Percentiles rank a stretch among this genome's conserved stretches.
phyloP scores from a whole-genome alignment of 805 yeast species.

The Grigorovia transvaalensis region DNA sequence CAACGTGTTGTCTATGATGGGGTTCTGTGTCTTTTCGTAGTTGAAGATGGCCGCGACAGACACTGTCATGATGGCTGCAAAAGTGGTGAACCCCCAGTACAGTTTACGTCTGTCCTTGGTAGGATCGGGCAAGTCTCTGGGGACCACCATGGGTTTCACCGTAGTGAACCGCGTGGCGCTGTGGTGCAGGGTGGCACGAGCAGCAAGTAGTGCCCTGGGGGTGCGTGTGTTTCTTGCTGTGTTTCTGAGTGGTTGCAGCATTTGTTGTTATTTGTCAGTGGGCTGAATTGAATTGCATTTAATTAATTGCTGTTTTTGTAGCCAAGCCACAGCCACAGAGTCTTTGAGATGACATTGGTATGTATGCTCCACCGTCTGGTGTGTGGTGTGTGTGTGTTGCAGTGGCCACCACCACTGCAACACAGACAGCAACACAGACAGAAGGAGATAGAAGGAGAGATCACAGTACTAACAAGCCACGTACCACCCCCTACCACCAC shows the following conservation, averaged over 20 bases:
- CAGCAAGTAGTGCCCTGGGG: background rate
- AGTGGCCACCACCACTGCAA: no score
- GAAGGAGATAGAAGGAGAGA: no score
- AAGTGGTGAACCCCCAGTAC: conserved; percentile 44
- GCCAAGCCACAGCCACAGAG: no score
- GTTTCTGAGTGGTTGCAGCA: background rate
- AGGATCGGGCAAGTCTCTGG: conserved; percentile 78
- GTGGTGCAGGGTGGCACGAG: background rate
- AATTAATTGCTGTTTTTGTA: no score
- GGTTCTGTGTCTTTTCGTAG: conserved; percentile 86
- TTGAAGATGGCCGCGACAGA: conserved; percentile 66
- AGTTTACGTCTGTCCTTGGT: conserved; percentile 42
- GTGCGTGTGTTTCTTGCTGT: background rate
- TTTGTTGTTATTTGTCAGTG: background rate
- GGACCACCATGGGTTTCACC: conserved; percentile 45
- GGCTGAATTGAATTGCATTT: no score
- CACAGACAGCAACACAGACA: no score
- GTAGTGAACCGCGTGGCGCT: background rate
- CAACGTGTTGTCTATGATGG: conserved; percentile 76
- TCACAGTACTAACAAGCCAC: background rate
- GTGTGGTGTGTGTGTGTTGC: no score
- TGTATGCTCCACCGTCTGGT: no score
- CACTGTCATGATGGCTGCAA: conserved; percentile 43
- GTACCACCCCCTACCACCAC: no score
- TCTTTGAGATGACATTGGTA: no score